These are phyloP conservation scores for Pneumocystis murina DNA, from an alignment of 1,139 yeast genomes.

Conservation along the genomic window DNA sequence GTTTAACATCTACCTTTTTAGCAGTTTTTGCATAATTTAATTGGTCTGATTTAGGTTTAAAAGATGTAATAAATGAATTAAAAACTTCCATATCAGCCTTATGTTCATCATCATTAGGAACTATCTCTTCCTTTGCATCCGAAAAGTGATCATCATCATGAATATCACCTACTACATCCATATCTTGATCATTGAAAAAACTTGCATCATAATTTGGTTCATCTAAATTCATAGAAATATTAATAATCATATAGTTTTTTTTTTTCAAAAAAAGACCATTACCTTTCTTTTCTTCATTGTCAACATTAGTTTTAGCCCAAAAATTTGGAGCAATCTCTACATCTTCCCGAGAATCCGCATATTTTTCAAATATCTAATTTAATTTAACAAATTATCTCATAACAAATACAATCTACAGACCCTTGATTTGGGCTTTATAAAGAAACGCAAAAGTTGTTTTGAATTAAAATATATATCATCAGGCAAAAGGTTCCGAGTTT, in stretches of 20 bases:
- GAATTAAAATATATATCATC: slow-evolving; percentile 64
- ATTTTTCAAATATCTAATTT: neutral
- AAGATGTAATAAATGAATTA: slow-evolving; percentile 15
- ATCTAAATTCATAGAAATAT: slow-evolving; percentile 20
- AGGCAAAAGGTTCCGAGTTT: slow-evolving; percentile 42
- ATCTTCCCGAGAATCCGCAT: neutral
- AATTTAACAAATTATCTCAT: slow-evolving; percentile 8
- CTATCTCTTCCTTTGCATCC: slow-evolving; percentile 14
- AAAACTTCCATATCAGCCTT: slow-evolving; percentile 15
- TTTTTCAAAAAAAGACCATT: neutral
- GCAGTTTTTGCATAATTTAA: slow-evolving; percentile 69
- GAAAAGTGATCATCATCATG: slow-evolving; percentile 15
- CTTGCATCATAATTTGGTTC: slow-evolving; percentile 31
- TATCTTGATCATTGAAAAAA: slow-evolving; percentile 27
- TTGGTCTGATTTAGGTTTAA: slow-evolving; percentile 39
- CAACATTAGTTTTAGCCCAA: slow-evolving; percentile 43
- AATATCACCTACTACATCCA: slow-evolving; percentile 15
- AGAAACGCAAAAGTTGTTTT: slow-evolving; percentile 48
- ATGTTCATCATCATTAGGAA: slow-evolving; percentile 7
- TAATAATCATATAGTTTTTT: slow-evolving; percentile 11
- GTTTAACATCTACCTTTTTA: slow-evolving; percentile 68
- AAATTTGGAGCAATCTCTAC: slow-evolving; percentile 40
- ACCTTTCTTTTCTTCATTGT: neutral
- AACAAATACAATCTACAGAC: slow-evolving; percentile 8
- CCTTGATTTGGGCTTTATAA: slow-evolving; percentile 44